Evolutionary conservation across 768 basidiomycete species (phyloP).

Genomic region (Naematelia aurantialba): DNA sequence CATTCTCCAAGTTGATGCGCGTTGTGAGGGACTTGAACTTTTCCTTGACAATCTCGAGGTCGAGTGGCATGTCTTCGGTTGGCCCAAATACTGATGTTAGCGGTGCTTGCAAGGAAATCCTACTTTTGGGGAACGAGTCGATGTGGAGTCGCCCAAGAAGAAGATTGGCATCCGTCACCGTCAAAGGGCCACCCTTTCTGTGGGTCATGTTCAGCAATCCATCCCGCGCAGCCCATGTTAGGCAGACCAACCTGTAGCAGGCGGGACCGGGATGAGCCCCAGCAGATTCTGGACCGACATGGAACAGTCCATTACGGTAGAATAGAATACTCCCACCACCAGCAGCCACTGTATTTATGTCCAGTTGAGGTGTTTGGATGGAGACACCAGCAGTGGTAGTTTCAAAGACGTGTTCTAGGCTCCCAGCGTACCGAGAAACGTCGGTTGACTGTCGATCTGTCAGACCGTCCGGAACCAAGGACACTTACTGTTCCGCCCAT

Average conservation of each 20-base stretch:
- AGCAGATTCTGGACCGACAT: slow-evolving; percentile 80
- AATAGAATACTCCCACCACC: slow-evolving; percentile 87
- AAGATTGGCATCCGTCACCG: slow-evolving; percentile 89
- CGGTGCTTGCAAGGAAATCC: slow-evolving; percentile 53
- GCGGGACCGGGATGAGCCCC: slow-evolving; percentile 92
- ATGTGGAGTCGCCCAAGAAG: slow-evolving; percentile 63
- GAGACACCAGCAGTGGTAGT: slow-evolving; percentile 95
- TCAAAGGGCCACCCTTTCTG: slow-evolving; percentile 76
- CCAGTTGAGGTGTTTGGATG: slow-evolving; percentile 86
- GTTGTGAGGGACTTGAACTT: slow-evolving; percentile 66
- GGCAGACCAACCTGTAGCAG: slow-evolving; percentile 65
- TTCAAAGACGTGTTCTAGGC: slow-evolving; percentile 57
- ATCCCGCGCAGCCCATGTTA: slow-evolving; percentile 55
- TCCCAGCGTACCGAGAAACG: slow-evolving; percentile 85
- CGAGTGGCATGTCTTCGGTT: slow-evolving; percentile 77
- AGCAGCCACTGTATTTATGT: slow-evolving; percentile 83
- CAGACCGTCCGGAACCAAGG: too few relatives aligned
- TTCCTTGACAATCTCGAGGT: slow-evolving; percentile 64
- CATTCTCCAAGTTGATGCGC: slow-evolving; percentile 62
- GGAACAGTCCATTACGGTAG: slow-evolving; percentile 83
- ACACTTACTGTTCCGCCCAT: slow-evolving; percentile 98
- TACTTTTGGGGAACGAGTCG: slow-evolving; percentile 67
- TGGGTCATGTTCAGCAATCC: slow-evolving; percentile 52
- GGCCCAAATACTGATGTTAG: slow-evolving; percentile 88
- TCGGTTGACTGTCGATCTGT: too few relatives aligned